Evolutionary conservation across 371 early-diverging fungal genomes (phyloP).

Genomic region (Cladochytrium tenue): DNA sequence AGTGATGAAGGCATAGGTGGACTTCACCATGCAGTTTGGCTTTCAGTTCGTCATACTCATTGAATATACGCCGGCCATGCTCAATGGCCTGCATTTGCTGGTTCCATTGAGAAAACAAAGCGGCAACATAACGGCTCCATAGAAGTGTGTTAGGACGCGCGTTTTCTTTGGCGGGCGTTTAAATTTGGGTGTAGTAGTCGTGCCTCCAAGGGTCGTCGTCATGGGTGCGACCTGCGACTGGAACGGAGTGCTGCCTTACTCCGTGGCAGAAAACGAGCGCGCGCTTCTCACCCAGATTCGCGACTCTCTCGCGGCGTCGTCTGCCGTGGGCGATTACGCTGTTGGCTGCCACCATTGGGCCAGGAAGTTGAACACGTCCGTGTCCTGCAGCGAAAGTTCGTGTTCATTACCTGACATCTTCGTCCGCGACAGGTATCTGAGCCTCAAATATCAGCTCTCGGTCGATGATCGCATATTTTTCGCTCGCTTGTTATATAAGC

Average conservation of each 20-base stretch:
- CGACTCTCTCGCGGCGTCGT: slow-evolving; percentile 49
- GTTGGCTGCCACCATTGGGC: slow-evolving; percentile 62
- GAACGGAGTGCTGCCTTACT: slow-evolving; percentile 53
- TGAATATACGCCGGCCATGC: too few relatives aligned
- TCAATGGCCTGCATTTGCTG: too few relatives aligned
- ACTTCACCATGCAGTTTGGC: too few relatives aligned
- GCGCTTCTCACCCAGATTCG: slow-evolving; percentile 60
- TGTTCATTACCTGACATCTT: not conserved
- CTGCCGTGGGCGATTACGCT: slow-evolving; percentile 62
- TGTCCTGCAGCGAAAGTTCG: too few relatives aligned
- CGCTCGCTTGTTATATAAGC: not conserved
- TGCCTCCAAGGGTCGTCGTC: too few relatives aligned
- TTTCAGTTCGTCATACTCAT: too few relatives aligned
- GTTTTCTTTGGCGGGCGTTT: too few relatives aligned
- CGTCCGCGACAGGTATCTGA: not conserved
- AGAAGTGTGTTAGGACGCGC: too few relatives aligned
- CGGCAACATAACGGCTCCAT: too few relatives aligned
- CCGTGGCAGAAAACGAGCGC: slow-evolving; percentile 51
- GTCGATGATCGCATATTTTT: slow-evolving; percentile 12
- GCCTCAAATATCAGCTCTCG: not conserved
- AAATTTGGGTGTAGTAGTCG: too few relatives aligned
- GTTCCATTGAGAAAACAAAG: too few relatives aligned
- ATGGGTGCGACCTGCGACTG: slow-evolving; percentile 15
- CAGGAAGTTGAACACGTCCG: slow-evolving; percentile 58
- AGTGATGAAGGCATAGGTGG: too few relatives aligned